These are phyloP conservation scores for Fusarium sp. DNA, from an alignment of 2,329 filamentous ascomycete species.

Conservation along the genomic window DNA sequence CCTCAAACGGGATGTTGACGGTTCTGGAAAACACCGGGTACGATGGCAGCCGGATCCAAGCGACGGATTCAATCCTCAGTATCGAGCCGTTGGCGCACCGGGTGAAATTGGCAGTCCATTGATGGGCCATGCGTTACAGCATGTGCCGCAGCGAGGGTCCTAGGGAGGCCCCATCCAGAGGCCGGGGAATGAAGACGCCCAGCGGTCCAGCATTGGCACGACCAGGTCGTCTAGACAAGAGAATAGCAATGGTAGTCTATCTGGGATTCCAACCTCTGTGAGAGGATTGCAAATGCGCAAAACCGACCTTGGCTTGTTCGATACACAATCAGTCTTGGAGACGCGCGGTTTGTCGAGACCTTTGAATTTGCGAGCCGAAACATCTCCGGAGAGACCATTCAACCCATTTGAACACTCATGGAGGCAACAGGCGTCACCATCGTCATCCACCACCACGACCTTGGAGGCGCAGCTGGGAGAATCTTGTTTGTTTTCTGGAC, in stretches of 20 bases:
- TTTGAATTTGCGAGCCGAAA: background rate
- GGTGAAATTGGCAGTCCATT: slow-evolving; percentile 79
- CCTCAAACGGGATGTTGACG: slow-evolving; percentile 64
- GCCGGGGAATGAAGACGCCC: slow-evolving; percentile 4
- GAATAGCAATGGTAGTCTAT: background rate
- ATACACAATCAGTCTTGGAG: background rate
- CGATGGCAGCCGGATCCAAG: slow-evolving; percentile 67
- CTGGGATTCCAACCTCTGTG: background rate
- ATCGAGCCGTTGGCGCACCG: slow-evolving; percentile 65
- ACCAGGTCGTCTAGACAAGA: background rate
- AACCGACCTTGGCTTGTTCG: background rate
- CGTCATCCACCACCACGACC: background rate
- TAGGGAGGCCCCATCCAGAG: slow-evolving; percentile 44
- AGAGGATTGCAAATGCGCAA: background rate
- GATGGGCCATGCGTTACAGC: slow-evolving; percentile 55
- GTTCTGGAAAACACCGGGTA: slow-evolving; percentile 56
- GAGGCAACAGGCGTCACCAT: background rate
- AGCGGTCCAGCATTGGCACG: slow-evolving; percentile 6
- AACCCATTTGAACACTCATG: background rate
- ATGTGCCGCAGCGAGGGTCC: slow-evolving; percentile 42
- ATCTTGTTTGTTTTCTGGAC: background rate
- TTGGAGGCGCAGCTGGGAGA: background rate
- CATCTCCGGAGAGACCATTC: background rate
- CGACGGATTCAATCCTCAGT: slow-evolving; percentile 54
- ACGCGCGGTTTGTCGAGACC: background rate